These are phyloP conservation scores for Eucommia ulmoides DNA, from an alignment of 257 asterid species.

Conservation along the genomic window DNA sequence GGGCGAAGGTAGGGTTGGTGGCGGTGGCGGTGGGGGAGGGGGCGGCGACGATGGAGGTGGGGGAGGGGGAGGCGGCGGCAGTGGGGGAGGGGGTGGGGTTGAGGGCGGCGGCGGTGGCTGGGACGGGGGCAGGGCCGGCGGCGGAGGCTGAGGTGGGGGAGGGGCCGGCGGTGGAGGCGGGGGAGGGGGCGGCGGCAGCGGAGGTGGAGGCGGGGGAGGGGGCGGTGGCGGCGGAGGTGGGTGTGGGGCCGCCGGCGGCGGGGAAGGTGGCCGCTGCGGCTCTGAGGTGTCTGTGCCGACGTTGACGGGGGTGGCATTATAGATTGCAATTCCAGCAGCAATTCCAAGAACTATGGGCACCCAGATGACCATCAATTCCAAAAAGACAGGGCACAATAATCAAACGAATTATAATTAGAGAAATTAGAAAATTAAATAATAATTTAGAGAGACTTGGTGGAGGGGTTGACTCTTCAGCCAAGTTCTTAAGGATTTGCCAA, in stretches of 20 bases:
- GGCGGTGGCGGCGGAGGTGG: not conserved
- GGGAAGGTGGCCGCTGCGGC: not conserved
- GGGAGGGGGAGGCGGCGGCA: not conserved
- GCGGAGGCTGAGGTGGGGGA: not conserved
- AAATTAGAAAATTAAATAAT: too few relatives aligned
- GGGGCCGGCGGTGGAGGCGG: not conserved
- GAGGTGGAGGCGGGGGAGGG: not conserved
- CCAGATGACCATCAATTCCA: too few relatives aligned
- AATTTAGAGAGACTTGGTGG: too few relatives aligned
- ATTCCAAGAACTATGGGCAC: too few relatives aligned
- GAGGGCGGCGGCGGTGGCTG: not conserved
- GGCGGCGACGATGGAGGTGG: not conserved
- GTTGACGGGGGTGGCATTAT: not conserved
- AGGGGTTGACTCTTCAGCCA: too few relatives aligned
- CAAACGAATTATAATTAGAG: too few relatives aligned
- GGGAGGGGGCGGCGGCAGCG: not conserved
- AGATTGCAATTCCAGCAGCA: not conserved
- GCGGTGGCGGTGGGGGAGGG: not conserved
- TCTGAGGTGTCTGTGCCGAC: not conserved
- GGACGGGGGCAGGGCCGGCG: not conserved
- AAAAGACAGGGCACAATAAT: conserved; percentile 16
- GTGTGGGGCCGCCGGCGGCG: not conserved
- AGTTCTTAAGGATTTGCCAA: too few relatives aligned
- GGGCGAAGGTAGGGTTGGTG: too few relatives aligned
- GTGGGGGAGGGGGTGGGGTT: not conserved